A percentile compares a stretch with the other conserved stretches of the same genome.
phyloP scores from a whole-genome alignment of 78 protist genomes.

The Capsaspora owczarzaki region DNA sequence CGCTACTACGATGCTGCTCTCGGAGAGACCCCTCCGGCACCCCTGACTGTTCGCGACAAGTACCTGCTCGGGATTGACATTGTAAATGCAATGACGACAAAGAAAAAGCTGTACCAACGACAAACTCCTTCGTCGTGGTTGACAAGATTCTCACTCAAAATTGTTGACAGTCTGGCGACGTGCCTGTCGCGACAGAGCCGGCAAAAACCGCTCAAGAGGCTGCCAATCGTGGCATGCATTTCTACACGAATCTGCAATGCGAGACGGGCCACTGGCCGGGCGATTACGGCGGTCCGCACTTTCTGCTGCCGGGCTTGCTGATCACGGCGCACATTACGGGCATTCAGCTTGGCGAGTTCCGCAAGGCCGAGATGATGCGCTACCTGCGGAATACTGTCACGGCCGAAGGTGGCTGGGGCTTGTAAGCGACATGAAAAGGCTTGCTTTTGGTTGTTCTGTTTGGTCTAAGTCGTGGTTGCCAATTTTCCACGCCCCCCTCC shows the following conservation, averaged over 20 bases:
- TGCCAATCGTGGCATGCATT: not conserved
- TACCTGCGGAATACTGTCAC: slow-evolving; percentile 63
- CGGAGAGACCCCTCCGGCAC: too few species aligned
- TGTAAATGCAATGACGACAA: too few species aligned
- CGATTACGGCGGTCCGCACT: slow-evolving; percentile 90
- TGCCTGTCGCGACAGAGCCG: too few species aligned
- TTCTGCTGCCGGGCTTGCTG: slow-evolving; percentile 79
- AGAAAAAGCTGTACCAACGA: too few species aligned
- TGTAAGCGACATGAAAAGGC: slow-evolving; percentile 21
- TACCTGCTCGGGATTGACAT: too few species aligned
- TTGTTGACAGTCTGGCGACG: too few species aligned
- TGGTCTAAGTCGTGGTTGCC: not conserved
- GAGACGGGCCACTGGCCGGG: slow-evolving; percentile 85
- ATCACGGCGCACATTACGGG: slow-evolving; percentile 57
- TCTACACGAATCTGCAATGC: not conserved
- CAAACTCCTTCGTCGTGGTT: too few species aligned
- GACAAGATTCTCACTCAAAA: too few species aligned
- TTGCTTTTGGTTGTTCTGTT: not conserved
- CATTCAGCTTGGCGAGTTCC: slow-evolving; percentile 15
- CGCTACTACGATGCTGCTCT: too few species aligned
- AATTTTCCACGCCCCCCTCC: too few species aligned
- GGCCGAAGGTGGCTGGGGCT: slow-evolving; percentile 81
- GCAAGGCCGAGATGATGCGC: slow-evolving; percentile 50
- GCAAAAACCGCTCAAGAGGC: too few species aligned
- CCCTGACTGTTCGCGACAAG: too few species aligned